phyloP scores from a whole-genome alignment of 345 rosid genomes.

The Hevea brasiliensis region DNA sequence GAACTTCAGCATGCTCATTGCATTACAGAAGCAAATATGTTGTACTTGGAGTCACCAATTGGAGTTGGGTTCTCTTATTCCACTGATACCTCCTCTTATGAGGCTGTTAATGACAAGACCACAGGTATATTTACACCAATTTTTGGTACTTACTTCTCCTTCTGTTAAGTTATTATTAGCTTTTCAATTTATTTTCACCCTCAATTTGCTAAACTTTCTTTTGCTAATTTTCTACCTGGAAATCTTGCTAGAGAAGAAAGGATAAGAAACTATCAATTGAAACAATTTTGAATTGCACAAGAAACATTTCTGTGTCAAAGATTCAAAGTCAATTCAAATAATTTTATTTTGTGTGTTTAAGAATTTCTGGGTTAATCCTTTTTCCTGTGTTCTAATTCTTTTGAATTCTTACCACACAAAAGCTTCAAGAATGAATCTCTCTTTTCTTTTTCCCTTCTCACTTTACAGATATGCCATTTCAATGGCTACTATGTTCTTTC shows the following conservation, averaged over 20 bases:
- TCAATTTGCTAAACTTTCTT: background rate
- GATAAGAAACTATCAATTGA: background rate
- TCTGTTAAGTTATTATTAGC: background rate
- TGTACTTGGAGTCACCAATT: constrained; percentile 87
- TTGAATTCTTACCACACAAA: constrained; percentile 26
- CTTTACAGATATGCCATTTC: constrained; percentile 38
- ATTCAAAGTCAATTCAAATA: constrained; percentile 29
- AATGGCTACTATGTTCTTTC: constrained; percentile 28
- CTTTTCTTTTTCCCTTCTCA: background rate
- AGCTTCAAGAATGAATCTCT: constrained; percentile 28
- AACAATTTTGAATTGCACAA: background rate
- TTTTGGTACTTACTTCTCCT: background rate
- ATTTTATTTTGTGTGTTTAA: background rate
- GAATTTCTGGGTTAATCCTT: background rate
- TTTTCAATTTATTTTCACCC: background rate
- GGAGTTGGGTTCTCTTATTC: constrained; percentile 99
- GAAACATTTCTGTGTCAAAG: constrained; percentile 29
- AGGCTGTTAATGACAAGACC: constrained; percentile 68
- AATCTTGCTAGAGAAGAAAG: constrained; percentile 13
- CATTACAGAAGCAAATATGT: constrained; percentile 83
- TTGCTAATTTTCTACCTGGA: background rate
- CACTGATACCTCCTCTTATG: constrained; percentile 55
- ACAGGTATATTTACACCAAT: constrained; percentile 53
- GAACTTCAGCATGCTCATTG: constrained; percentile 18
- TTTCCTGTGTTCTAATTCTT: background rate